These are phyloP conservation scores for Jamesozyma rosinii DNA, from an alignment of 805 yeast species.

Conservation along the genomic window DNA sequence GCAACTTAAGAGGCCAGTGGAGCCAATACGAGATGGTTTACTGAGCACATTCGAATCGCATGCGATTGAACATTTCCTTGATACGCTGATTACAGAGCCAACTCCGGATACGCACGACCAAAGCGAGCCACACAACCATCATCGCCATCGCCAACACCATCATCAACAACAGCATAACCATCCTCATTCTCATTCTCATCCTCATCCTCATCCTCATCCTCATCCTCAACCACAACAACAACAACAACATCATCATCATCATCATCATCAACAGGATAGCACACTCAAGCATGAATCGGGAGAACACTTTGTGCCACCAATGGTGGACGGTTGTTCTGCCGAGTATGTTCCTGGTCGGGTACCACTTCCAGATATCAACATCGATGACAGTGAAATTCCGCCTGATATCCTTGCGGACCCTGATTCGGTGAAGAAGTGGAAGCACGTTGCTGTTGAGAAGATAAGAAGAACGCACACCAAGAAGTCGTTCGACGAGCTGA, in stretches of 20 bases:
- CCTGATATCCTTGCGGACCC: slow-evolving; percentile 13
- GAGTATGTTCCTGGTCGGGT: slow-evolving; percentile 13
- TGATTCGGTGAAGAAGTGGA: slow-evolving; percentile 24
- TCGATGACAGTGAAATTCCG: slow-evolving; percentile 20
- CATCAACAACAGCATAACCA: background rate
- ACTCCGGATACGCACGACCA: background rate
- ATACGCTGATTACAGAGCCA: slow-evolving; percentile 15
- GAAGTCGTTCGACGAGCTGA: slow-evolving; percentile 22
- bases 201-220: too few species aligned
- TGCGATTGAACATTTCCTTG: slow-evolving; percentile 28
- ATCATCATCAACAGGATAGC: background rate
- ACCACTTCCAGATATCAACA: slow-evolving; percentile 17
- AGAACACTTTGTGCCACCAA: background rate
- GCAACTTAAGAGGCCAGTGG: background rate
- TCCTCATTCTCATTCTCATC: too few species aligned
- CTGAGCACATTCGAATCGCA: slow-evolving; percentile 28
- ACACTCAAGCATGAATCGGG: background rate
- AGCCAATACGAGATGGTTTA: slow-evolving; percentile 8
- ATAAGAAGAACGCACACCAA: slow-evolving; percentile 26
- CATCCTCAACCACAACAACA: too few species aligned
- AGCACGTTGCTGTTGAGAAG: slow-evolving; percentile 28
- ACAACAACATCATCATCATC: too few species aligned
- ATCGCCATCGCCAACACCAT: background rate
- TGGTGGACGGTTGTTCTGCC: background rate
- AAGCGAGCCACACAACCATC: background rate